Conservation (phyloP, 2,329 filamentous ascomycete genomes). For the Trichoderma citrinoviride region DNA sequence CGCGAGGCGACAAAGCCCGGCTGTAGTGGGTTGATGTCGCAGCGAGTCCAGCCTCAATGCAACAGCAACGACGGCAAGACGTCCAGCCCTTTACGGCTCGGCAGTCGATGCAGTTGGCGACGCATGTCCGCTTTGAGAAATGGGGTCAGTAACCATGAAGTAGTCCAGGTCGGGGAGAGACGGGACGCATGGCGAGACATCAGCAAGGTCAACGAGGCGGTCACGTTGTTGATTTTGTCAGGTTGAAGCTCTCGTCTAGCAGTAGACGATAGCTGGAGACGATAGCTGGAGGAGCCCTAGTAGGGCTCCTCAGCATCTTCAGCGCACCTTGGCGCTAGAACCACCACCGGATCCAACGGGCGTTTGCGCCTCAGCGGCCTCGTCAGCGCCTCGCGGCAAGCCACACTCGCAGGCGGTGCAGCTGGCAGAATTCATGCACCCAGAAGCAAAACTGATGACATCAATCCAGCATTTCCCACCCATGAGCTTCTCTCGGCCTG, state of each 20-base stretch:
- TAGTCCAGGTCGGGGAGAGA: background rate
- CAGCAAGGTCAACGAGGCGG: background rate
- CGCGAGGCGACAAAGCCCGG: background rate
- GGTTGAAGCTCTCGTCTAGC: background rate
- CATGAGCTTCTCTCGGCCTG: slow-evolving; percentile 22
- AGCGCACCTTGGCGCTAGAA: too few relatives aligned
- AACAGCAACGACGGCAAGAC: background rate
- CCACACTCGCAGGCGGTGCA: slow-evolving; percentile 1
- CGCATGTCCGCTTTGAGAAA: background rate
- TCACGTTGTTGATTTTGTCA: background rate
- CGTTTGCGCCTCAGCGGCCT: slow-evolving; percentile 14
- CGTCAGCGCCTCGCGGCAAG: slow-evolving; percentile 14
- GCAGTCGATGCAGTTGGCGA: background rate
- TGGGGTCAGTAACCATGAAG: background rate
- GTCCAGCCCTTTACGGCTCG: background rate
- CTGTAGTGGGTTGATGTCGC: background rate
- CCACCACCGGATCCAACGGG: slow-evolving; percentile 3
- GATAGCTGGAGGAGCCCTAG: too few relatives aligned
- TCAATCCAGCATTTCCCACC: slow-evolving; percentile 2
- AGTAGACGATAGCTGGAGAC: too few relatives aligned
- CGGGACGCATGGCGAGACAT: background rate
- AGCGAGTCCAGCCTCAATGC: slow-evolving; percentile 8
- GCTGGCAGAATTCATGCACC: background rate
- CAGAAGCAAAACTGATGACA: slow-evolving; percentile 11
- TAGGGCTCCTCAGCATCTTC: too few relatives aligned